Conservation (phyloP, 306 rosid genomes). For the Rosa lucieae region DNA sequence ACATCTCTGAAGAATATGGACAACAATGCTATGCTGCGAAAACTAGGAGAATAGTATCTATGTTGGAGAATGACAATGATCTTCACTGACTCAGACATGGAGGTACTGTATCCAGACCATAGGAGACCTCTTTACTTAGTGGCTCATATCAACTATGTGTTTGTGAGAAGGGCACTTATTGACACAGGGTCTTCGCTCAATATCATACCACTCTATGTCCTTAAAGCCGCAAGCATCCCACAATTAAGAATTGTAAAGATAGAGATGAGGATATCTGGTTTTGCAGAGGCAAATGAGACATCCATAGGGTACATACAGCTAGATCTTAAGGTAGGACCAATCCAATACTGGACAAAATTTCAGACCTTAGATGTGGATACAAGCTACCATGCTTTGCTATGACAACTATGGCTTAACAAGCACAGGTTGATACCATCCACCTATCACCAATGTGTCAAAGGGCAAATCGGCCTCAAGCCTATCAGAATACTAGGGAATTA, state of each 20-base stretch:
- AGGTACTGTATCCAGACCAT: not conserved
- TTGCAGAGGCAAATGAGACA: too few species aligned
- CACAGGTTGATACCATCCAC: not conserved
- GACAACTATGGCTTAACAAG: not conserved
- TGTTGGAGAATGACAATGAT: not conserved
- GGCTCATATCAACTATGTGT: not conserved
- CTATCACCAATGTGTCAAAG: not conserved
- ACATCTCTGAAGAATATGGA: not conserved
- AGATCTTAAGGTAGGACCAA: not conserved
- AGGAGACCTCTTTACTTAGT: not conserved
- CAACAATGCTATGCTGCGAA: not conserved
- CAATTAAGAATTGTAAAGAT: not conserved
- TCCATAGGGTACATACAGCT: too few species aligned
- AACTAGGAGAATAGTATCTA: fast-evolving
- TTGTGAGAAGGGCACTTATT: not conserved
- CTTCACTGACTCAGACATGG: not conserved
- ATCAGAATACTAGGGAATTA: not conserved
- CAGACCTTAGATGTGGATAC: not conserved
- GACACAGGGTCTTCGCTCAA: not conserved
- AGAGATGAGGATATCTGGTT: not conserved
- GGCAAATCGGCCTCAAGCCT: not conserved
- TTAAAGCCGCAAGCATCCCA: not conserved
- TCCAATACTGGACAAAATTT: not conserved
- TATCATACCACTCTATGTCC: not conserved
- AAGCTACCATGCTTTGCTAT: not conserved